Evolutionary conservation across 495 filamentous ascomycete genomes (phyloP).

Genomic region (Acidomyces sp.): DNA sequence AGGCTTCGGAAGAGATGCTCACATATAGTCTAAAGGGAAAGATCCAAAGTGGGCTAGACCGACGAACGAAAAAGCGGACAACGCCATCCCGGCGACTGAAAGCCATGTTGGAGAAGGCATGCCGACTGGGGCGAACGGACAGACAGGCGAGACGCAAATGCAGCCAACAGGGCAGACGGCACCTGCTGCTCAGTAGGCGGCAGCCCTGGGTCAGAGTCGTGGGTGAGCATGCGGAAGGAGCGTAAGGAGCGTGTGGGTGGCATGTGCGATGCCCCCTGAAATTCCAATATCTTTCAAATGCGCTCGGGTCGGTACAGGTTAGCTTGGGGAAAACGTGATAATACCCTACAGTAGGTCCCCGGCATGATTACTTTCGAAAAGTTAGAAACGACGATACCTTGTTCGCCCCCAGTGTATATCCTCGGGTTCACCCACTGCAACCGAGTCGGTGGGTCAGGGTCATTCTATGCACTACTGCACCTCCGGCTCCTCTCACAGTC

Average conservation of each 20-base stretch:
- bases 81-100: conserved; percentile 7
- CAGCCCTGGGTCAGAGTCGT: too few relatives aligned
- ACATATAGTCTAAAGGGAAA: conserved; percentile 42
- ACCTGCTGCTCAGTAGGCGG: conserved; percentile 1
- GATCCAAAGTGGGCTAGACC: conserved; percentile 57
- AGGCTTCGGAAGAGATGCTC: too few relatives aligned
- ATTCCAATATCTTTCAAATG: too few relatives aligned
- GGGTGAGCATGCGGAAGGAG: too few relatives aligned
- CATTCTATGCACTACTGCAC: too few relatives aligned
- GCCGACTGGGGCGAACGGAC: not conserved
- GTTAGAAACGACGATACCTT: too few relatives aligned
- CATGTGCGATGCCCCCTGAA: not conserved
- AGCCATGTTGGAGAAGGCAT: conserved; percentile 15
- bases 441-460: too few relatives aligned
- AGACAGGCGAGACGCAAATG: conserved; percentile 4
- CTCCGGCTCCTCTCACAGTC: too few relatives aligned
- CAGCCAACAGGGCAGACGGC: conserved; percentile 6
- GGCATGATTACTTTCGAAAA: not conserved
- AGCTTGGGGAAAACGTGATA: too few relatives aligned
- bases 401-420: too few relatives aligned
- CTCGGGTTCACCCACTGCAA: too few relatives aligned
- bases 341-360: conserved; percentile 8
- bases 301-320: too few relatives aligned
- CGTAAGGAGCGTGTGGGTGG: not conserved
- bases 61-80: conserved; percentile 24